Conservation (phyloP, 2,329 filamentous ascomycete genomes). For the Venturia nashicola region DNA sequence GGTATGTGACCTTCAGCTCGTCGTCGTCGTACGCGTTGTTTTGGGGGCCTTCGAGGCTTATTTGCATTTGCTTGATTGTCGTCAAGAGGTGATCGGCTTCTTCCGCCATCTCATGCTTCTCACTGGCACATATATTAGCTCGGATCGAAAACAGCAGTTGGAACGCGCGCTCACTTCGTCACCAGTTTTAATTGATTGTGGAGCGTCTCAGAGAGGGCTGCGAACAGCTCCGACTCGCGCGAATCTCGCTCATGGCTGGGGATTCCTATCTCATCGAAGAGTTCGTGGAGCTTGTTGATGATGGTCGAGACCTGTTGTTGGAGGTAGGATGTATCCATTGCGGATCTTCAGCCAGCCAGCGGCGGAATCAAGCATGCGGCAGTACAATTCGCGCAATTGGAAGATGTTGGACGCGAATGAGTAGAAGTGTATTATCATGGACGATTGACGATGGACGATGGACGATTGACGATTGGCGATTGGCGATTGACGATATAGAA, state of each 20-base stretch:
- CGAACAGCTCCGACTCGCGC: conserved; percentile 86
- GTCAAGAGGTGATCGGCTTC: conserved; percentile 78
- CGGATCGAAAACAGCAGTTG: background rate
- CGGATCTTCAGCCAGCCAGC: conserved; percentile 5
- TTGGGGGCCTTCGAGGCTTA: conserved; percentile 67
- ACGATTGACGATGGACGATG: too few relatives aligned
- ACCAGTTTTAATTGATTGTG: conserved; percentile 82
- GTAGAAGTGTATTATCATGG: background rate
- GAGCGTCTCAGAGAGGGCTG: conserved; percentile 79
- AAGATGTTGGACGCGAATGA: background rate
- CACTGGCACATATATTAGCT: conserved; percentile 30
- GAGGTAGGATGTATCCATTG: conserved; percentile 84
- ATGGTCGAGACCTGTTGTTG: conserved; percentile 92
- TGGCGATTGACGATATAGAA: background rate
- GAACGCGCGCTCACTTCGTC: conserved; percentile 39
- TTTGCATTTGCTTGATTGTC: conserved; percentile 85
- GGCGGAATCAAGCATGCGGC: background rate
- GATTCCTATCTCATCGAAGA: conserved; percentile 98
- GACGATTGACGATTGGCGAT: too few relatives aligned
- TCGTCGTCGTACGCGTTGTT: conserved; percentile 55
- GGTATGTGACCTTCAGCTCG: conserved; percentile 67
- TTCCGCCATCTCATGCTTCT: conserved; percentile 84
- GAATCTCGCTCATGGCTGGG: conserved; percentile 81
- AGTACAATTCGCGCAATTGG: background rate
- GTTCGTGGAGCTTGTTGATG: conserved; percentile 79